Conservation (phyloP, 345 rosid species). For the Garcia nutans region DNA sequence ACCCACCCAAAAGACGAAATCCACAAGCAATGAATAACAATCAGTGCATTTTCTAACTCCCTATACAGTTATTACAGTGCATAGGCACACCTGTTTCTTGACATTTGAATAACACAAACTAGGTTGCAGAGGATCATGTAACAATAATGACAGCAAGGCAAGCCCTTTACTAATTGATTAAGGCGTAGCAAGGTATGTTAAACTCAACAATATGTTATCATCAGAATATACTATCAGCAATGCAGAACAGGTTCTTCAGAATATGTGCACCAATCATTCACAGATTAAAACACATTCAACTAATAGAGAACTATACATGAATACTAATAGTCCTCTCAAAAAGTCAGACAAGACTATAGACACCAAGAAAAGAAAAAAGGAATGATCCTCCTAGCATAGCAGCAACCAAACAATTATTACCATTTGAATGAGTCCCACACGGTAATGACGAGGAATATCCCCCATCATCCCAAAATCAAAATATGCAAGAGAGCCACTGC, state of each 20-base stretch:
- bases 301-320: background rate
- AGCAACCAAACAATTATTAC: constrained; percentile 39
- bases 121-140: background rate
- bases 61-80: background rate
- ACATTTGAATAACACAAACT: background rate
- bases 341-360: background rate
- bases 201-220: background rate
- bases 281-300: background rate
- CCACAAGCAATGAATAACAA: background rate
- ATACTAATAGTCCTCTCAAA: background rate
- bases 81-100: background rate
- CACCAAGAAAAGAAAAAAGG: background rate
- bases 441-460: constrained; percentile 87
- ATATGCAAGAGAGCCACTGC: constrained; percentile 74
- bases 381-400: background rate
- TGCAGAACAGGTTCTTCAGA: background rate
- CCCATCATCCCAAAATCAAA: constrained; percentile 99
- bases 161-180: background rate
- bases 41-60: background rate
- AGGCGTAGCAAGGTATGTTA: background rate
- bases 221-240: background rate
- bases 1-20: background rate
- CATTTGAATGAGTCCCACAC: constrained; percentile 95
- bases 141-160: background rate
- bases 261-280: background rate